Conservation (phyloP, 257 asterid genomes). For the Solanum rostratum region DNA sequence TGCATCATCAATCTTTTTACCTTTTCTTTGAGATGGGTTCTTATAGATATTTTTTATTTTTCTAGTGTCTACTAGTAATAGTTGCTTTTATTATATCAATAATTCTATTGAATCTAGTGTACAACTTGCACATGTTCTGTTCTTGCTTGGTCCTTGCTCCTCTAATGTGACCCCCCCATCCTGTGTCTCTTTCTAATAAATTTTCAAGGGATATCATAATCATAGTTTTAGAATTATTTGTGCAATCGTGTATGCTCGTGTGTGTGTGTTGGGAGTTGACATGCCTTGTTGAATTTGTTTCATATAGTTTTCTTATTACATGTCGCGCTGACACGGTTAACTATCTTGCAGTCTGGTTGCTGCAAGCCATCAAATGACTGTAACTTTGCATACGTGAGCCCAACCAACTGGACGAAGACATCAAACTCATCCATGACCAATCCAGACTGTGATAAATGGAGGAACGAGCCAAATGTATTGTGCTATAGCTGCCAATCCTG, state of each 20-base stretch:
- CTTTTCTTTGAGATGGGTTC: neutral
- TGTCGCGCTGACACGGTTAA: neutral
- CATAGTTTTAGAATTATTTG: neutral
- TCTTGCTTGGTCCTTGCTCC: neutral
- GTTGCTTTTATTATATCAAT: neutral
- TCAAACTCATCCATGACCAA: conserved; percentile 6
- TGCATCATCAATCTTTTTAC: neutral
- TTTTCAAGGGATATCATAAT: neutral
- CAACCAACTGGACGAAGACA: conserved; percentile 64
- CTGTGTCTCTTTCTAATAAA: neutral
- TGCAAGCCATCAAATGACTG: conserved; percentile 82
- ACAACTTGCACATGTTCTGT: neutral
- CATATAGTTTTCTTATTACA: neutral
- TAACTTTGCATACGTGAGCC: conserved; percentile 50
- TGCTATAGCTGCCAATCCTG: conserved; percentile 78
- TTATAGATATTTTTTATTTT: neutral
- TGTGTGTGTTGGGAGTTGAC: neutral
- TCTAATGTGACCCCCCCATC: neutral
- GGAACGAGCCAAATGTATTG: conserved; percentile 30
- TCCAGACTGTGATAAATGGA: conserved; percentile 58
- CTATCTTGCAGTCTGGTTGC: conserved; percentile 72
- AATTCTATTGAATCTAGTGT: neutral
- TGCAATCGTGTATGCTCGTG: neutral
- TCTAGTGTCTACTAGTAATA: neutral
- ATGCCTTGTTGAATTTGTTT: neutral